A percentile compares a stretch with the other conserved stretches of the same genome.
Conservation (phyloP, 768 basidiomycete species). For the Leucocoprinus leucothites region DNA sequence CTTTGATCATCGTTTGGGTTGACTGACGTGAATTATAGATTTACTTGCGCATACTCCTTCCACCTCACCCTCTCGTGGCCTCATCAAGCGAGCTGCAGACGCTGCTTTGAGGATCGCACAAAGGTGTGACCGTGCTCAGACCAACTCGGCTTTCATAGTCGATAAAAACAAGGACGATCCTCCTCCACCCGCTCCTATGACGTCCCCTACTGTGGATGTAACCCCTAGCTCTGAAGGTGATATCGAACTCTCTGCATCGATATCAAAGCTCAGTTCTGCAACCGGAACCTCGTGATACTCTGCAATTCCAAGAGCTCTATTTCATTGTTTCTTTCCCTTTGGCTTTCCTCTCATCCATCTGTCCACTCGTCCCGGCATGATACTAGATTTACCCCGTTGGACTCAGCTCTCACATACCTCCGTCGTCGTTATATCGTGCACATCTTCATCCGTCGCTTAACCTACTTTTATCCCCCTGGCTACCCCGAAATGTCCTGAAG, state of each 20-base stretch:
- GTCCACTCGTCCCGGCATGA: too few relatives aligned
- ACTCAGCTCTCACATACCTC: too few relatives aligned
- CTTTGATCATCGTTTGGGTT: background rate
- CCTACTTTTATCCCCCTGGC: too few relatives aligned
- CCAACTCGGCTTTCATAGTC: conserved; percentile 35
- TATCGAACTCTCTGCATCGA: background rate
- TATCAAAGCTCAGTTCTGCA: too few relatives aligned
- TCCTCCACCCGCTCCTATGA: background rate
- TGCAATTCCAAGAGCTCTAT: too few relatives aligned
- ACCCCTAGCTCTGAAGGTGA: background rate
- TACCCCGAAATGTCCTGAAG: too few relatives aligned
- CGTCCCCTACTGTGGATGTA: background rate
- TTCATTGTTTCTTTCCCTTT: too few relatives aligned
- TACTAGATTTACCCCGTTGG: too few relatives aligned
- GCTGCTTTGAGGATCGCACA: conserved; percentile 55
- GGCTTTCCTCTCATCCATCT: too few relatives aligned
- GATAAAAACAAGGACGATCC: background rate
- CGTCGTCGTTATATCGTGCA: too few relatives aligned
- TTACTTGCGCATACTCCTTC: conserved; percentile 52
- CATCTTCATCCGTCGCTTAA: too few relatives aligned
- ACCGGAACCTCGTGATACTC: too few relatives aligned
- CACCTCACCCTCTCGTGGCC: conserved; percentile 46
- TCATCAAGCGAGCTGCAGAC: conserved; percentile 58
- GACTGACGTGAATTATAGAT: conserved; percentile 32
- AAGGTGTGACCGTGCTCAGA: conserved; percentile 60